Evolutionary conservation across 345 rosid species (phyloP).

Genomic region (Arabis hirsuta): DNA sequence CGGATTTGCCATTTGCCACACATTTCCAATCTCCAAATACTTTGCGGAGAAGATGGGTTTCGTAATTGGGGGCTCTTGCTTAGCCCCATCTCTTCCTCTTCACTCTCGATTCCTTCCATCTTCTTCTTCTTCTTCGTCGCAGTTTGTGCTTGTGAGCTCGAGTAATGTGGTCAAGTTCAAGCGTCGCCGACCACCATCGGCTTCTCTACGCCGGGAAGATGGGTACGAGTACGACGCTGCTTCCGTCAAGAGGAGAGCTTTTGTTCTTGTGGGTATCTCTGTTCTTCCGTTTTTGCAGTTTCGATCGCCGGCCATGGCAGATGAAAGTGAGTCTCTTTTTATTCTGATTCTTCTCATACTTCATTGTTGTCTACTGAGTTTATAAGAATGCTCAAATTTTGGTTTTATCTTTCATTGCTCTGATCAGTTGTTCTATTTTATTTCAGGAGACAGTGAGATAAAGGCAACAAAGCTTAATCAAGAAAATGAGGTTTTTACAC

Average conservation of each 20-base stretch:
- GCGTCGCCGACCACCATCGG: constrained; percentile 42
- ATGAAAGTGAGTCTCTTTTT: constrained; percentile 34
- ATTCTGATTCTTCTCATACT: neutral
- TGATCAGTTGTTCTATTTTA: constrained; percentile 29
- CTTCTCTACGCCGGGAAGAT: constrained; percentile 50
- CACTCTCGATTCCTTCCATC: constrained; percentile 38
- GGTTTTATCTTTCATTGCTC: constrained; percentile 5
- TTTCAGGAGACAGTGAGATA: constrained; percentile 57
- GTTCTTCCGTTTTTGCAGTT: constrained; percentile 67
- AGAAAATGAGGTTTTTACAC: constrained; percentile 53
- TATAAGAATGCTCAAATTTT: neutral
- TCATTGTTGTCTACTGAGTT: constrained; percentile 9
- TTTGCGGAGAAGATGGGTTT: constrained; percentile 51
- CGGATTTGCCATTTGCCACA: constrained; percentile 38
- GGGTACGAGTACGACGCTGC: constrained; percentile 37
- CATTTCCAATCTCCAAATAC: constrained; percentile 36
- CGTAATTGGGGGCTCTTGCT: constrained; percentile 54
- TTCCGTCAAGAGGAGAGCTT: constrained; percentile 53
- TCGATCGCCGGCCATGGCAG: constrained; percentile 39
- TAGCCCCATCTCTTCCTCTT: constrained; percentile 48
- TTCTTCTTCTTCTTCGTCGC: constrained; percentile 42
- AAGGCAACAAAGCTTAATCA: constrained; percentile 44
- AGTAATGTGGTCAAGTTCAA: constrained; percentile 49
- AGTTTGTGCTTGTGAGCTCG: constrained; percentile 40
- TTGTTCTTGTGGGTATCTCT: constrained; percentile 69